Evolutionary conservation across 2,329 filamentous ascomycete species (phyloP).

Genomic region (Fonsecaea pugnacius): DNA sequence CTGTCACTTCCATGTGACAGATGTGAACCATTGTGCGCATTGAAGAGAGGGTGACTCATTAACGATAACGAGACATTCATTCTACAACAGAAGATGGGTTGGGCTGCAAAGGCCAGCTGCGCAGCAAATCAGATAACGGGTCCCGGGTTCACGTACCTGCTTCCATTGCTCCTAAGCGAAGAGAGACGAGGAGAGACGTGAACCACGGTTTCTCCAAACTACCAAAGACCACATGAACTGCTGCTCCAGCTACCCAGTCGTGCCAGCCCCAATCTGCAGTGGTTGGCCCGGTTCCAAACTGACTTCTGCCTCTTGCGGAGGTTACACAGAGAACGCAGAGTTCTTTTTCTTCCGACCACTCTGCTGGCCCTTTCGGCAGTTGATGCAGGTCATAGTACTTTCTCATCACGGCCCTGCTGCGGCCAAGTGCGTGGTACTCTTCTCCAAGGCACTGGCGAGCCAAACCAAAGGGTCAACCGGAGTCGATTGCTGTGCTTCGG

Average conservation of each 20-base stretch:
- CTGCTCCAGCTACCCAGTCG: conserved; percentile 13
- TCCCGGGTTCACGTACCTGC: background rate
- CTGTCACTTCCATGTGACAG: background rate
- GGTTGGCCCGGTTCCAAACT: conserved; percentile 14
- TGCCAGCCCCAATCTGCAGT: background rate
- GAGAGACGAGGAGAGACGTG: conserved; percentile 1
- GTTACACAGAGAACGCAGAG: conserved; percentile 20
- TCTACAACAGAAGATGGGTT: conserved; percentile 1
- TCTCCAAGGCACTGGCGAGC: conserved; percentile 10
- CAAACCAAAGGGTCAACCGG: background rate
- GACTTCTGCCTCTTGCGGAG: conserved; percentile 6
- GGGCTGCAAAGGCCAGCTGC: background rate
- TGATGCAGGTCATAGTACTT: conserved; percentile 18
- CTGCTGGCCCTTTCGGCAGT: background rate
- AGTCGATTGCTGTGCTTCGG: background rate
- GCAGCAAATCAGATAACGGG: background rate
- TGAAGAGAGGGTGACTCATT: background rate
- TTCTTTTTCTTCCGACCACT: conserved; percentile 12
- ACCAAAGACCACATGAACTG: conserved; percentile 10
- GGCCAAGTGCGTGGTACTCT: conserved; percentile 1
- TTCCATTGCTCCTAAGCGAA: background rate
- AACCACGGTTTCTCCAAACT: conserved; percentile 1
- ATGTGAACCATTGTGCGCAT: background rate
- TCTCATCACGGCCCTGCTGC: background rate
- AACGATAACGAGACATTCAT: background rate